Base-by-base conservation (phyloP, 2,329 filamentous ascomycete genomes). In the Pestalotiopsis sp. region DNA sequence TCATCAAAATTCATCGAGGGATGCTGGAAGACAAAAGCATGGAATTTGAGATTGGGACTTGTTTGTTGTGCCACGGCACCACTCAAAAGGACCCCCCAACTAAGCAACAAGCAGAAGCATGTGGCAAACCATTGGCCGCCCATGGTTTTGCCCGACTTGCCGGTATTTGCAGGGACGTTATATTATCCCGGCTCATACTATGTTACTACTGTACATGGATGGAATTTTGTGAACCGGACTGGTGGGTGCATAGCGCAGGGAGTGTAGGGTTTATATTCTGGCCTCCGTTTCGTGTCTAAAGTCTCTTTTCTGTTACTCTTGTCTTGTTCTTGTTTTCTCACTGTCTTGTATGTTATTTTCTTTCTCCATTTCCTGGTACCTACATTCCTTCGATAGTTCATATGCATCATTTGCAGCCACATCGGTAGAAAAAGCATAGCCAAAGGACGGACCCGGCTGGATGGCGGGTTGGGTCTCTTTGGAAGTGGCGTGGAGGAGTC, bases 11-110 rank as follows among this genome's bases (percentile, higher is more conserved):
- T 71, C 71, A 77, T 80, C 79, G 78, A 75, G 75, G 74, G 71
- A 78, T 62, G 80, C 76, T 76, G 79, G 80, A 79, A 81, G 77
- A 80, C 73, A 81, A 82, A 82, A 79, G 74, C 44, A 39, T 57
- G 65, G 64, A 62, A 35, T 66, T 48, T 62, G 56, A 66, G 39
- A 66, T 62, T 62, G 65, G 65, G 35, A 61, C 38, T 22, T 66
- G 6, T 9, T 52, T 52, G 44, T 66, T 58, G 64, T 52, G 26
- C 64, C 55, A 30, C 26, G 64, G 64, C 64, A 52, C 39, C 44
- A 58, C 30, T 56, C 30, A 35, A 35, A 35, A 35, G 30, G 30
- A 64, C 52, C 38, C 58, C 24, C 26, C 30, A 52, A n/a, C 24
- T 35, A 58, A 66, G 64, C 64, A 38, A 66, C 20, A 24, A 22